Evolutionary conservation across 306 rosid genomes (phyloP).

Genomic region (Nissolia schottii): DNA sequence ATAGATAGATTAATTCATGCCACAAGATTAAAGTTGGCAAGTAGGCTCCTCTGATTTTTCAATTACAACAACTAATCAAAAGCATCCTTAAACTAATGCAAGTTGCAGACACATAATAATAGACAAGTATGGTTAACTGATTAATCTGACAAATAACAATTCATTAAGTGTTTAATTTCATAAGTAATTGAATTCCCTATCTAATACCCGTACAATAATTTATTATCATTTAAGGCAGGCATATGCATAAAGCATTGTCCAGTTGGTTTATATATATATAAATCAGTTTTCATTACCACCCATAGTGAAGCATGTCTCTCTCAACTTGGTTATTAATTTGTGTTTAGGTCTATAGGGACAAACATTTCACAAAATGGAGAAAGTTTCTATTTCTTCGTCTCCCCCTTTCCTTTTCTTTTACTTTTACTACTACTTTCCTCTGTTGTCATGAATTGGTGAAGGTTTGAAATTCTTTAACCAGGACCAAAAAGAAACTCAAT

Average conservation of each 20-base stretch:
- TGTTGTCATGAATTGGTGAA: too few species aligned
- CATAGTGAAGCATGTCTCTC: conserved; percentile 33
- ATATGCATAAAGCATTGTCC: conserved; percentile 11
- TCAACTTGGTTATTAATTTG: not conserved
- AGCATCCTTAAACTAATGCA: conserved; percentile 11
- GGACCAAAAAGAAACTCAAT: too few species aligned
- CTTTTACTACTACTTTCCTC: not conserved
- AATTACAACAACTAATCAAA: not conserved
- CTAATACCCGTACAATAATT: not conserved
- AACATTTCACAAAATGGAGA: not conserved
- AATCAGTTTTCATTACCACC: conserved; percentile 37
- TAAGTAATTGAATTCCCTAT: not conserved
- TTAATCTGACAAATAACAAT: not conserved
- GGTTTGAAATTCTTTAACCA: too few species aligned
- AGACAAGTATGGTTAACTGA: not conserved
- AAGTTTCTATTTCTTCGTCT: not conserved
- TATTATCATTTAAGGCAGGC: not conserved
- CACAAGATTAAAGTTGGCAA: conserved; percentile 29
- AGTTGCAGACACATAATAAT: not conserved
- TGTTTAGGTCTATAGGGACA: not conserved
- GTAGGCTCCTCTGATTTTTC: conserved; percentile 14
- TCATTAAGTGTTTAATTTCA: not conserved
- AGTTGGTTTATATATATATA: conserved; percentile 5
- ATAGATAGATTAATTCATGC: conserved; percentile 18
- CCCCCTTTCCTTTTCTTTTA: not conserved